Evolutionary conservation across 257 asterid genomes (phyloP), one percentile per base, ranked within the genome.

Genomic region (Ballota nigra): DNA sequence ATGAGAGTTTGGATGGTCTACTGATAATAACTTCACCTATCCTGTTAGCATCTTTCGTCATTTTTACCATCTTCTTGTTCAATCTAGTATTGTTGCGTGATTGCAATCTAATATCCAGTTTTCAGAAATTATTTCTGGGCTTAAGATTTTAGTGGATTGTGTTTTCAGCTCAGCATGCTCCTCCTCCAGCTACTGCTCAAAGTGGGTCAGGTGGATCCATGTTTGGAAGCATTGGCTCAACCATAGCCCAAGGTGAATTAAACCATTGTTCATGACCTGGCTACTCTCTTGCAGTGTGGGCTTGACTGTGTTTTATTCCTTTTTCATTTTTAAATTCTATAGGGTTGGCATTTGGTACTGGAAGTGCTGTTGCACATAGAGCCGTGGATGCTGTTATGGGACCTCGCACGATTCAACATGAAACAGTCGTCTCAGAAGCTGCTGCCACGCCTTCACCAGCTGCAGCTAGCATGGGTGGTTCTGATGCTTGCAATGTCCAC

Each of bases 341-440:
- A 90, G 95, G 98, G 62, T 19, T 92, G 86, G 86, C 86, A 47
- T 90, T 84, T 59, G 96, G 98, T 45, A 73, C 81, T 70, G 97
- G 96, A 73, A 85, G 81, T 72, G 90, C 92, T 0, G 56, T 92
- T 68, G 98, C 89, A 18, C 96, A 90, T 63, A 84, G 96, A 76
- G 92, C 85, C 31, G 96, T 87, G 26, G 97, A 92, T 78, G 70
- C 90, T 55, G 83, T 90, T 59, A 18, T 88, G 81, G 97, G 97
- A 53, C 93, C 95, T 66, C 93, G 95, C 8, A 86, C 92, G 12
- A 71, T 90, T 74, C 90, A 86, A 55, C 96, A 87, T 41, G 97
- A 90, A 74, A 40, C 84, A 56, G 95, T 82, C n/a, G 84, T 6
- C 69, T 57, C 91, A 60, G 82, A 79, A 55, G 82, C 86, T 64